These are phyloP conservation scores for Coprinopsis cinerea DNA, from an alignment of 768 basidiomycete genomes.

Conservation along the genomic window DNA sequence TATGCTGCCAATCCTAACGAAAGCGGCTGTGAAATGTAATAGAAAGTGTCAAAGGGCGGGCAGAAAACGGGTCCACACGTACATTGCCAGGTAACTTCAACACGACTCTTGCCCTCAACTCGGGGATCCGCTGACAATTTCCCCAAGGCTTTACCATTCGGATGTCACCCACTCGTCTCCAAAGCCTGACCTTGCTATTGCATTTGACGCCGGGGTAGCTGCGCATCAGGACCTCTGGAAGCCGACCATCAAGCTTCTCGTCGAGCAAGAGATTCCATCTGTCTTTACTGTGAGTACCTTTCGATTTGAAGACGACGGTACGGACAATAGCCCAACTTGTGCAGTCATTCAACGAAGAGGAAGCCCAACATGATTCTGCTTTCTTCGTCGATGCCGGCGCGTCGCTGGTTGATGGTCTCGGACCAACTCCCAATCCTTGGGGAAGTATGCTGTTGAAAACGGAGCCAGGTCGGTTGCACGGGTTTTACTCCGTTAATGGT, in stretches of 20 bases:
- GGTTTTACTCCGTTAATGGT: slow-evolving; percentile 29
- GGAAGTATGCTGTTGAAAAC: slow-evolving; percentile 23
- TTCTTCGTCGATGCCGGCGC: slow-evolving; percentile 20
- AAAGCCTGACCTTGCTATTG: slow-evolving; percentile 30
- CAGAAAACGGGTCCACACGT: slow-evolving; percentile 21
- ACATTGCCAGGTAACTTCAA: slow-evolving; percentile 20
- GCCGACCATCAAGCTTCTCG: slow-evolving; percentile 20
- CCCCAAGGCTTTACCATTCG: slow-evolving; percentile 26
- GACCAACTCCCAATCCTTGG: slow-evolving; percentile 26
- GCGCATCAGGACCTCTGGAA: slow-evolving; percentile 20
- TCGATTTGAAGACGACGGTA: too few species aligned
- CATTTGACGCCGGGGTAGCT: slow-evolving; percentile 30
- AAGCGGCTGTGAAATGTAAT: background rate
- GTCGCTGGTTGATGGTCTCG: slow-evolving; percentile 18
- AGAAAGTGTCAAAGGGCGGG: slow-evolving; percentile 22
- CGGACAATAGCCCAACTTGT: too few species aligned
- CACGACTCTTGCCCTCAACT: background rate
- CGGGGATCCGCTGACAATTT: background rate
- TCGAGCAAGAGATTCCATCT: slow-evolving; percentile 21
- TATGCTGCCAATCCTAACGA: background rate
- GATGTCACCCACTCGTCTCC: slow-evolving; percentile 17
- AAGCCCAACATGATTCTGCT: slow-evolving; percentile 23
- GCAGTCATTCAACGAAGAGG: slow-evolving; percentile 28
- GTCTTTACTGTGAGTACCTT: slow-evolving; percentile 26
- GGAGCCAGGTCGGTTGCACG: slow-evolving; percentile 25